Evolutionary conservation across 176 grass and related monocot species (phyloP), one percentile per base, ranked within the genome.

Genomic region (Panicum miliaceum): DNA sequence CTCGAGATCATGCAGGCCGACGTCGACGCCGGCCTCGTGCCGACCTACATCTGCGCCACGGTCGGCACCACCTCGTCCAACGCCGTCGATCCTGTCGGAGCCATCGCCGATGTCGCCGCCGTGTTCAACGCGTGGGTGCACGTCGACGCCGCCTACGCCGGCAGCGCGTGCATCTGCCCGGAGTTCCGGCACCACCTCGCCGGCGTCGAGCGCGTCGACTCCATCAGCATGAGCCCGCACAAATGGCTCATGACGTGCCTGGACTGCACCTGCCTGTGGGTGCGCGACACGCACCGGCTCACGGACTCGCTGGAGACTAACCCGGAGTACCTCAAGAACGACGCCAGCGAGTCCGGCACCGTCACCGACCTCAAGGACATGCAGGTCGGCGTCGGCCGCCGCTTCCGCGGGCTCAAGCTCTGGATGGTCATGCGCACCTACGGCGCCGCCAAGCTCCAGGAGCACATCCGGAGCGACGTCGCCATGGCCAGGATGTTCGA

Each of bases 381-480:
- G 70, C 90, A 92, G 75, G 53, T 92, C 5, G 90, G 90, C 12
- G 78, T 83, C 13, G 90, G 90, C 8, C 90, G 90, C 0, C 86
- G 90, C 2, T 92, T 92, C 83, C 86, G 90, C 0, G 86, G 82
- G 0, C 90, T 92, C 2, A 92, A 88, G 83, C 86, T 92, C 1
- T 92, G 90, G 90, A 89, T 75, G 90, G 90, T 92, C 36, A 64
- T 92, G 29, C 64, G 82, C 11, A 82, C 72, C 35, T 82, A 89
- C 48, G 86, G 90, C 38, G 11, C 73, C 0, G 73, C 69, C 71
- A 88, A 85, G 53, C 86, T 92, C 0, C 86, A 85, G 78, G 82
- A 86, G 26, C 90, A 92, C 73, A 89, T 92, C 73, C 86, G 90
- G 15, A 83, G 90, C 73, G 90, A 92, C 66, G 90, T 92, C 34